Evolutionary conservation across 805 yeast species (phyloP).

Genomic region (Schizosaccharomyces lindneri): DNA sequence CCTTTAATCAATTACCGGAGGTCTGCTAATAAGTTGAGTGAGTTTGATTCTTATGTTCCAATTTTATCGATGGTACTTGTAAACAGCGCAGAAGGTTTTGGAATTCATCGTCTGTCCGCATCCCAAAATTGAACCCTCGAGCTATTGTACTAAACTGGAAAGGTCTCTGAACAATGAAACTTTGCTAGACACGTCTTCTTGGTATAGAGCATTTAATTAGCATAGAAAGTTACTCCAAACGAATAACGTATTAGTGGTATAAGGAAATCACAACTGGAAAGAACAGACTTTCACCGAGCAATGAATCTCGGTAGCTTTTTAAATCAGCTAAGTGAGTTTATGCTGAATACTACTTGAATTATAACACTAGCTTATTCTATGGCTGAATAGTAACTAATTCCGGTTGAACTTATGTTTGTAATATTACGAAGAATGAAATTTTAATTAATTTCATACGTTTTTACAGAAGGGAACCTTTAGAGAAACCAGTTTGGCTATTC

Average conservation of each 20-base stretch:
- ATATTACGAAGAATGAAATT: no score
- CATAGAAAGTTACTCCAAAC: conserved; percentile 36
- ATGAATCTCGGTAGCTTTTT: no score
- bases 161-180: conserved; percentile 47
- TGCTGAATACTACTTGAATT: no score
- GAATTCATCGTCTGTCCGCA: conserved; percentile 91
- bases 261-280: conserved; percentile 58
- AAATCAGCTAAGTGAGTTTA: no score
- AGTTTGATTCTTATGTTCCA: conserved; percentile 88
- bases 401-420: no score
- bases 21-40: conserved; percentile 82
- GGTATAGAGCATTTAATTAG: conserved; percentile 88
- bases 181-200: conserved; percentile 53
- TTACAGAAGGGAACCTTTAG: no score
- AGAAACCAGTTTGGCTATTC: no score
- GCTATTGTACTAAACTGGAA: conserved; percentile 59
- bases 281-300: conserved; percentile 29
- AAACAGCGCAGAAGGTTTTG: conserved; percentile 93
- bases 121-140: conserved; percentile 71
- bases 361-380: no score
- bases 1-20: conserved; percentile 55
- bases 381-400: no score
- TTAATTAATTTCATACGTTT: no score
- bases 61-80: conserved; percentile 81
- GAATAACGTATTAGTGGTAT: conserved; percentile 55